Evolutionary conservation across 371 early-diverging fungal genomes (phyloP), one percentile per base, ranked within the genome.

Genomic region (Mucor piriformis): DNA sequence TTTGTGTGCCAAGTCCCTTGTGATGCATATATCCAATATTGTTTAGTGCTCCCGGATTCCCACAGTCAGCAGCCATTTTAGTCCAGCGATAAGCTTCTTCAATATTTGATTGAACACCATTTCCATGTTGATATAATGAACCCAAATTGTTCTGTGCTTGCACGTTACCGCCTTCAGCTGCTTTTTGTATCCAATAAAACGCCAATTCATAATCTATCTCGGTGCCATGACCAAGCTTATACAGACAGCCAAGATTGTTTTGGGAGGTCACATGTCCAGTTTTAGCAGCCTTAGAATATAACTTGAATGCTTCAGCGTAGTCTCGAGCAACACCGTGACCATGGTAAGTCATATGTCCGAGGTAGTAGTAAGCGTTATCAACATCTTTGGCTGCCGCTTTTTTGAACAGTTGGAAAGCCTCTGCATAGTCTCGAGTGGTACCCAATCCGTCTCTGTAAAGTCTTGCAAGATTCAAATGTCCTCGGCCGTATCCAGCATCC

Each of bases 1-100:
- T 12, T 12, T 16, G 1, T 2, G 18, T 29, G 0, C 54, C 54
- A 7, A 40, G 27, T 4, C 54, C 54, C 18, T 54, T 27, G 11
- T 54, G 42, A 18, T 42, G 40, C 3, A 54, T 20, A 29, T 54
- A 42, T 16, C 54, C 54, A 5, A 42, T 20, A 29, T 54, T 54
- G 8, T 24, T 40, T 27, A 40, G 12, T 6, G 43, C 54, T 4
- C 25, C 42, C 16, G 54, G 18, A 42, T 54, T 12, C 11, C 27
- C 15, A 2, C 27, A 18, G n/a, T 32, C 32, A 13, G 51, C 42
- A 6, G 58, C 50, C 33, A 32, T 32, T 29, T 51, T 42, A 43
- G 27, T 23, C 25, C 49, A 29, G 3, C 6, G 3, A 16, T 12
- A 35, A 29, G 43, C 50, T 33, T 24, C 40, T 16, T 10, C 21